Base-by-base conservation (phyloP, 192 early-diverging fungal species). In the Backusella circina region DNA sequence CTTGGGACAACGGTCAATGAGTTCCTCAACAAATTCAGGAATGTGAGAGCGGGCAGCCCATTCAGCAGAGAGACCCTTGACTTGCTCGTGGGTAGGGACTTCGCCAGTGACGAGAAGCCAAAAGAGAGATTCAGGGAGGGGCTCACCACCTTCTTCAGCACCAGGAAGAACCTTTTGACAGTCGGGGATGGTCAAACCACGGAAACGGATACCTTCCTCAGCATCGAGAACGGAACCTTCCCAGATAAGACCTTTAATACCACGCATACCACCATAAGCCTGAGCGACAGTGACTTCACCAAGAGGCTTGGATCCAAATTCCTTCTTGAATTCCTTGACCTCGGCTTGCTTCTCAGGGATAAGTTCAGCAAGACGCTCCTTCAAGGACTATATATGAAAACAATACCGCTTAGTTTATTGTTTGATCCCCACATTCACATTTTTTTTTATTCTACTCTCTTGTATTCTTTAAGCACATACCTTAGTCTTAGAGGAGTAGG, bases 171-270 rank as follows among this genome's bases (percentile, higher is more conserved):
- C 83, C 84, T 92, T 84, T 87, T 97, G 96, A 86, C 96, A 97
- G 82, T 99, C 98, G 68, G 96, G 94, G 76, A 99, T 98, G 80
- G 96, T 95, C 82, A 91, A 83, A 65, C 93, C 95, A 81, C 95
- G 96, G 95, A 99, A 99, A 80, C 94, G 93, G 84, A 99, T 99
- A 83, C 98, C 98, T 90, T 99, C 98, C 57, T 98, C 91, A 65
- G 98, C 86, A 83, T 99, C 98, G 69, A 99, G 88, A 39, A 99
- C 95, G 80, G 98, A 99, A 70, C 94, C 94, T 85, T 99, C 98
- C 94, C 95, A 97, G 82, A 99, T 88, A 75, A 99, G 91, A 84
- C 96, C 96, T 91, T 99, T 99, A 88, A 99, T 96, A 71, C 96
- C 98, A 83, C 98, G 92, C 96, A 99, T 99, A 82, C 98, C 97